Conservation (phyloP, 2,329 filamentous ascomycete species). For the Colletotrichum musicola region DNA sequence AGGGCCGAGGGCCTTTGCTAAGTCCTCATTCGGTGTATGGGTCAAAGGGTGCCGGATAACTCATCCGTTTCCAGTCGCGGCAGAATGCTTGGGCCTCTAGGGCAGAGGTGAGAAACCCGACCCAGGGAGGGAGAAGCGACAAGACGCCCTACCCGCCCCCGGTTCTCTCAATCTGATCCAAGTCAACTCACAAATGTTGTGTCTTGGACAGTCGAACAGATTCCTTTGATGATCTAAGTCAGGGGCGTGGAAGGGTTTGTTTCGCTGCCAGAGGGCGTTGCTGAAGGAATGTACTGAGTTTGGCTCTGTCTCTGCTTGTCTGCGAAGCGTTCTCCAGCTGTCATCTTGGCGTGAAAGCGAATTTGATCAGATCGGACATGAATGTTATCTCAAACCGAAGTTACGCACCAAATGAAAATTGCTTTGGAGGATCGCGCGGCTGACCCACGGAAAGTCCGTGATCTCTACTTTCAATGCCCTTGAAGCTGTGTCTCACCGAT, state of each 20-base stretch:
- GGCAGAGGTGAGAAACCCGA: background rate
- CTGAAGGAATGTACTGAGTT: background rate
- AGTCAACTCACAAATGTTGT: background rate
- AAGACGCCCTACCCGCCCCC: conserved; percentile 27
- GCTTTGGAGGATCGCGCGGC: too few species aligned
- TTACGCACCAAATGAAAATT: too few species aligned
- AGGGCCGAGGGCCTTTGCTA: background rate
- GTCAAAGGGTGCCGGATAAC: background rate
- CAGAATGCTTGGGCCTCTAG: background rate
- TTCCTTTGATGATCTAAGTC: conserved; percentile 6
- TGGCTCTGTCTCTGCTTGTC: too few species aligned
- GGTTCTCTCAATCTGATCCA: background rate
- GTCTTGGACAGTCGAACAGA: background rate
- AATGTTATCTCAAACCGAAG: too few species aligned
- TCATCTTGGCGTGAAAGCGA: too few species aligned
- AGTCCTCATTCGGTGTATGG: background rate
- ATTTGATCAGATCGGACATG: too few species aligned
- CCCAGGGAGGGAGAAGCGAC: background rate
- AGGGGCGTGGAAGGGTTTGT: background rate
- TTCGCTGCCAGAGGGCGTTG: background rate
- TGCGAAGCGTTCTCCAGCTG: too few species aligned
- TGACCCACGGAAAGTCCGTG: too few species aligned
- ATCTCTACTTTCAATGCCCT: too few species aligned
- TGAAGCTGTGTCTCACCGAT: too few species aligned
- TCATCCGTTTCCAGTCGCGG: conserved; percentile 17